Evolutionary conservation across 257 asterid species (phyloP), one percentile per base, ranked within the genome.

Genomic region (Hygrophila difformis): DNA sequence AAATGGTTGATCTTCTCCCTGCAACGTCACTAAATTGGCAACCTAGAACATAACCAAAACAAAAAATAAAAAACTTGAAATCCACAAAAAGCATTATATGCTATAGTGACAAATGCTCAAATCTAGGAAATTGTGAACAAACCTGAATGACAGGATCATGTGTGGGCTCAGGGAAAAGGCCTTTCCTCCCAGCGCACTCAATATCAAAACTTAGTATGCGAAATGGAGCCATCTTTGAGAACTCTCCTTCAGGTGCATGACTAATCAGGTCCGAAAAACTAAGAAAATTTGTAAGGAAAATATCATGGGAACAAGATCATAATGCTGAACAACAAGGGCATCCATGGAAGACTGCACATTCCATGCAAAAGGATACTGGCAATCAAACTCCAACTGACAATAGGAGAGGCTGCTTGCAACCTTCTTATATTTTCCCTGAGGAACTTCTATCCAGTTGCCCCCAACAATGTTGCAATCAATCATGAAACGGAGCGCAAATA

Each of bases 61-160:
- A 1, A 11, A 34, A 39, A 17, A 49, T 66, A 56, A 66, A 69
- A 41, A 55, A 63, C 59, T 13, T 7, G 39, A 39, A 53, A 15
- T 45, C 39, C 6, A 56, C 59, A 16, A 51, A 26, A 55, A 65
- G 58, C 36, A 59, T 48, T 51, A 66, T 28, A 36, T 36, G 36
- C 31, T 11, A 45, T 9, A n/a, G n/a, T n/a, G n/a, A n/a, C n/a
- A 9, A 5, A 6, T 9, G 6, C 3, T 4, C 37, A 33, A 5
- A 12, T 33, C 12, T 20, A 38, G 46, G 51, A 6, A 29, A 41
- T 13, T 42, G 26, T 36, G 17, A 13, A 53, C 51, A 8, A 60
- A 87, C 98, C 94, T 91, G 98, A 65, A 91, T 91, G 41, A 91
- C 95, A 69, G 98, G 98, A 72, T 91, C 98, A 20, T 91, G 94